Percentiles rank a stretch among this genome's conserved stretches.
Conservation (phyloP, 306 rosid genomes). For the Pterocarpus santalinus region DNA sequence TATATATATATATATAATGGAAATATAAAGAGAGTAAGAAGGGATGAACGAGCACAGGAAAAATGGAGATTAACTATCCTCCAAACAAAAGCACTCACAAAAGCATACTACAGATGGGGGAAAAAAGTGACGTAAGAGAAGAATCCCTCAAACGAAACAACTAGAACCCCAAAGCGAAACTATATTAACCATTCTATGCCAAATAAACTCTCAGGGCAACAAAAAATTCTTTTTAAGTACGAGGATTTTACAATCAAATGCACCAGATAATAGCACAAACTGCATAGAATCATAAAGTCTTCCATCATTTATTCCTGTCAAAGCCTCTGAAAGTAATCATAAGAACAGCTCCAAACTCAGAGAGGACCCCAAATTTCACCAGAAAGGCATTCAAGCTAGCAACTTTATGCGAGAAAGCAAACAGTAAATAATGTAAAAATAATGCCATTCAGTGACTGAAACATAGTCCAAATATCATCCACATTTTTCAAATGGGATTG, state of each 20-base stretch:
- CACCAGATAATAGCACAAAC: too few relatives aligned
- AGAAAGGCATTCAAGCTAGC: too few relatives aligned
- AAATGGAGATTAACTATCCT: slow-evolving; percentile 22
- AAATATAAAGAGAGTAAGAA: slow-evolving; percentile 13
- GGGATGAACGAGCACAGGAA: neutral
- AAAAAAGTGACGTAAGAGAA: slow-evolving; percentile 23
- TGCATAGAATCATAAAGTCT: too few relatives aligned
- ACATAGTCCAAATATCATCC: slow-evolving; percentile 1
- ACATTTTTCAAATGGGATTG: slow-evolving; percentile 33
- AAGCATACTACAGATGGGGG: neutral
- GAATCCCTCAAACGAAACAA: slow-evolving; percentile 29
- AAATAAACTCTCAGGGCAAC: slow-evolving; percentile 4
- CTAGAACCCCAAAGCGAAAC: slow-evolving; percentile 30
- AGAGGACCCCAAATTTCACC: too few relatives aligned
- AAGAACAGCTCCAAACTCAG: too few relatives aligned
- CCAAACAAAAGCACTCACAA: slow-evolving; percentile 23
- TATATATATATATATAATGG: neutral
- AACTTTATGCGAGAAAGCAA: slow-evolving; percentile 22
- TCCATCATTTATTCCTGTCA: too few relatives aligned
- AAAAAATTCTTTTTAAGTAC: neutral
- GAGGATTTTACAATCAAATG: neutral
- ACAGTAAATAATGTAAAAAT: slow-evolving; percentile 33
- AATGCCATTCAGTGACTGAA: neutral
- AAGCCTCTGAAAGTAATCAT: too few relatives aligned
- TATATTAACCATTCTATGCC: slow-evolving; percentile 9